These are phyloP conservation scores for Puya raimondii DNA, from an alignment of 176 grass and related monocot species.

Conservation along the genomic window DNA sequence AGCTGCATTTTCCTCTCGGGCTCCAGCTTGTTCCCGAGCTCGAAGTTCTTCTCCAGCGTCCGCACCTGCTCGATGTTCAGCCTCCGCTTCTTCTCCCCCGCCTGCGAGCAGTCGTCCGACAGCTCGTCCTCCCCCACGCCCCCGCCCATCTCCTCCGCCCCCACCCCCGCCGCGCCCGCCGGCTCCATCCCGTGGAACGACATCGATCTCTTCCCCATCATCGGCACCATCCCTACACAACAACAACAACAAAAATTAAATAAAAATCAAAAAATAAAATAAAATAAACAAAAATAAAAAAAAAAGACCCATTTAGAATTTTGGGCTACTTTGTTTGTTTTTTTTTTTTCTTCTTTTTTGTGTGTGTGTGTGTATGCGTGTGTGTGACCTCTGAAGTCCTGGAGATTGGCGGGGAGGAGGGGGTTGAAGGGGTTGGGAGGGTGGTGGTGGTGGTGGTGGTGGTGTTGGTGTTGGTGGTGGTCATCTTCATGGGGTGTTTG, in stretches of 20 bases:
- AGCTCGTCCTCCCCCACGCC: constrained; percentile 54
- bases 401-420: constrained; percentile 56
- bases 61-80: constrained; percentile 96
- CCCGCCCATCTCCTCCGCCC: constrained; percentile 30
- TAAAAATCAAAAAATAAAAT: background rate
- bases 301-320: background rate
- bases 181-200: constrained; percentile 21
- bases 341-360: background rate
- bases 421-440: constrained; percentile 32
- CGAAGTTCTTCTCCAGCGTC: constrained; percentile 93
- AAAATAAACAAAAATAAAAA: background rate
- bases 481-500: constrained; percentile 56
- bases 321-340: background rate
- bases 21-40: constrained; percentile 87
- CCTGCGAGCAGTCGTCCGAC: constrained; percentile 82
- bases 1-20: constrained; percentile 82
- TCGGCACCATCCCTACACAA: constrained; percentile 48
- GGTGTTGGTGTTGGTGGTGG: constrained; percentile 24
- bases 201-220: constrained; percentile 82
- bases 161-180: constrained; percentile 5
- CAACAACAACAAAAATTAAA: constrained; percentile 2
- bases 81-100: constrained; percentile 86
- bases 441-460: constrained; percentile 10
- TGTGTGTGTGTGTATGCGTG: background rate
- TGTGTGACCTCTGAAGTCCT: constrained; percentile 47